Percentiles rank a stretch among this genome's conserved stretches.
Evolutionary conservation across 116 monocot genomes (phyloP).

Genomic region (Phalaenopsis hybrid): DNA sequence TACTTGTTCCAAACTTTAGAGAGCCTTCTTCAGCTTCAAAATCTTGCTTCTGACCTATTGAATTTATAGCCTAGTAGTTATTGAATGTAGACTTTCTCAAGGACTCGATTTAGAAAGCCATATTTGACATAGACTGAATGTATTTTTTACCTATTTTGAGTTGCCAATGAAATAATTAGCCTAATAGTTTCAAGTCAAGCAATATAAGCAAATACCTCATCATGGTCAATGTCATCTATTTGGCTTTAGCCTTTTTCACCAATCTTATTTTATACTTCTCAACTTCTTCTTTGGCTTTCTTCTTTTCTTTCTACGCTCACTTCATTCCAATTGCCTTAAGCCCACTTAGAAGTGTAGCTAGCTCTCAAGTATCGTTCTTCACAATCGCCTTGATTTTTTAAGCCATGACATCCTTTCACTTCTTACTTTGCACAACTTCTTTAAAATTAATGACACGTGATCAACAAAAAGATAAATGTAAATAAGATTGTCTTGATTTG

Average conservation of each 20-base stretch:
- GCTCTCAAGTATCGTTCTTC: not conserved
- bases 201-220: too few species aligned
- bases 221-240: not conserved
- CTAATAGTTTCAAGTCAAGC: too few species aligned
- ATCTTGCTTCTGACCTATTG: too few species aligned
- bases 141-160: too few species aligned
- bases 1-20: too few species aligned
- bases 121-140: too few species aligned
- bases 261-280: conserved; percentile 2
- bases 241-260: not conserved
- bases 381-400: not conserved
- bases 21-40: too few species aligned
- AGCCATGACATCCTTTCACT: not conserved
- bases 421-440: not conserved
- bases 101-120: not conserved
- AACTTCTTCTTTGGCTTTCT: not conserved
- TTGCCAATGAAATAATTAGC: too few species aligned
- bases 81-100: not conserved
- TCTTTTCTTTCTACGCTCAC: not conserved
- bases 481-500: not conserved
- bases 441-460: not conserved
- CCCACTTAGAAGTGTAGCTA: not conserved
- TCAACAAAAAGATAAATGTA: not conserved
- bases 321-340: not conserved
- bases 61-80: not conserved